Base-by-base conservation (phyloP, 768 basidiomycete genomes). In the Dacryopinax primogenitus region DNA sequence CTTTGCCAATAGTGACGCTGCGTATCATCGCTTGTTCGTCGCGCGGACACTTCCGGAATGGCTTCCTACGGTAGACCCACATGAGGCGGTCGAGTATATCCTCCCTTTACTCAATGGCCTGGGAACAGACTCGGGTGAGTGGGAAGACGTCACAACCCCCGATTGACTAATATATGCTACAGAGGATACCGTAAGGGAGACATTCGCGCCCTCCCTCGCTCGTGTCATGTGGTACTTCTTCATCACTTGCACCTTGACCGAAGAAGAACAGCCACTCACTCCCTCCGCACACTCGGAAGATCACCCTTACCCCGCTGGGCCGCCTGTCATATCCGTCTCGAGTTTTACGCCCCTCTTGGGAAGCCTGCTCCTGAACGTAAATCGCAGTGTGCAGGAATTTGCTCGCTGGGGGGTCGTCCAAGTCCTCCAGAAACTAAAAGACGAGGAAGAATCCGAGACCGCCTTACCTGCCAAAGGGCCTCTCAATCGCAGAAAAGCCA, bases 211-310 rank as follows among this genome's bases (percentile, higher is more conserved):
- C 1, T 86, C 90, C 68, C 78, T 98, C 11, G 84, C 90, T 36
- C 77, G 82, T 62, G 83, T 95, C 69, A 83, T 96, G 61, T 96
- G 92, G 92, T 95, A 91, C 86, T 97, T 95, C 76, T 85, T 90
- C 70, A 74, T 77, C 16, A 74, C 76, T 33, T 36, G 72, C 51
- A 30, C 23, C 21, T 30, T 58, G 30, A 58, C 51, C 15, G 51
- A 58, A 21, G 51, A 58, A 15, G 62, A 62, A 16, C n/a, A n/a
- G 62, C 62, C 62, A 2, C 7, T 33, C 18, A 34, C 62, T 11
- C 33, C 62, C 16, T 62, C 62, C 2, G 62, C 33, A 34, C 35
- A 33, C 33, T 62, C 62, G 62, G 62, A 62, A 32, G 64, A 34
- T 15, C 6, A 21, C 23, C 15, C 51, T 23, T 61, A 61, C 58